Evolutionary conservation across 768 basidiomycete species (phyloP), one percentile per base, ranked within the genome.

Genomic region (Paxillus rubicundulus): DNA sequence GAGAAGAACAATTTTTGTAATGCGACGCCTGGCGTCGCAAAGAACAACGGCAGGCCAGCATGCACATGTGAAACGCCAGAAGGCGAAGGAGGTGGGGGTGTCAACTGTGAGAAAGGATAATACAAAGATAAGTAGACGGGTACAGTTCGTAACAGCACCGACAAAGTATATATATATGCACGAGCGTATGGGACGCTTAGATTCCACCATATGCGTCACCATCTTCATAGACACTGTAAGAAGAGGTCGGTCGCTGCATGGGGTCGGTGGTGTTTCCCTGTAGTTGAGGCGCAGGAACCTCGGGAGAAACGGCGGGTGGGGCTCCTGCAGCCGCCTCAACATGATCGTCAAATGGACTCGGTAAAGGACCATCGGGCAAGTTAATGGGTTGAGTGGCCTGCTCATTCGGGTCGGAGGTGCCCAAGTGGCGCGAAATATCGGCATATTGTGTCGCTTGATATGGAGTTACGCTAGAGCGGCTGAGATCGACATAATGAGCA

Each of bases 381-480:
- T 65, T 55, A 46, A 1, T 6, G 24, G 24, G 24, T 49, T 55
- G 68, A 40, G 55, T 50, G 41, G 57, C 56, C 1, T 53, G 56
- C 38, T 54, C 45, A 33, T 59, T 58, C 32, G 71, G 61, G 24
- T 70, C 47, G 38, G 53, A 30, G 53, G 59, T 34, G 5, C 81
- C 77, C 37, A 90, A 66, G 17, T 72, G 78, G 59, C 77, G 74
- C 5, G 84, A 80, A 50, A 89, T 88, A 60, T 85, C 87, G 17
- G 75, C 80, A 60, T 89, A 89, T 64, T 90, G 89, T 0, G 75
- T 77, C 37, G 85, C 87, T 62, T 90, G 88, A 76, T 77, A 87
- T 0, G 87, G 87, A 3, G 86, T 82, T 2, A 88, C 80, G 59
- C 86, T 87, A 16, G 83, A 82, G 40, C 88, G 77, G 62, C 70